phyloP scores from a whole-genome alignment of 345 rosid genomes.

The Brassica rapa region DNA sequence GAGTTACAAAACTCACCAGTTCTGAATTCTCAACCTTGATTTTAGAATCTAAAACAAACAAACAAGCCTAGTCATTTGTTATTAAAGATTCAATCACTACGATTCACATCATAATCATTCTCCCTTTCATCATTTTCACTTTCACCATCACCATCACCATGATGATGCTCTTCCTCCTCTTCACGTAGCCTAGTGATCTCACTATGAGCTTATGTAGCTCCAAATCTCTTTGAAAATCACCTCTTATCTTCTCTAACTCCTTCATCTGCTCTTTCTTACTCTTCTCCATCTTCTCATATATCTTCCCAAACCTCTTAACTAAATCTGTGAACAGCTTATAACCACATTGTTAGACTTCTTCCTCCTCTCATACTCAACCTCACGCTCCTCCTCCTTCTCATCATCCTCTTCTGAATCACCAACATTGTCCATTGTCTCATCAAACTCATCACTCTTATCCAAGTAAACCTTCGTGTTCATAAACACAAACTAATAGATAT shows the following conservation, averaged over 20 bases:
- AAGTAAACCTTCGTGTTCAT: slow-evolving; percentile 66
- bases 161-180: slow-evolving; percentile 49
- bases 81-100: slow-evolving; percentile 45
- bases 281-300: slow-evolving; percentile 91
- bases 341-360: slow-evolving; percentile 45
- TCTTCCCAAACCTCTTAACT: slow-evolving; percentile 70
- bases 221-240: slow-evolving; percentile 83
- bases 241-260: slow-evolving; percentile 91
- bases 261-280: slow-evolving; percentile 79
- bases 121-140: slow-evolving; percentile 35
- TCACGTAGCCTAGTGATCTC: slow-evolving; percentile 76
- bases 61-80: background rate
- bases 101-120: slow-evolving; percentile 62
- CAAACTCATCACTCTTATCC: slow-evolving; percentile 73
- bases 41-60: background rate
- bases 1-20: slow-evolving; percentile 13
- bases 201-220: slow-evolving; percentile 79
- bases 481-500: slow-evolving; percentile 53
- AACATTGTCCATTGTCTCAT: slow-evolving; percentile 93
- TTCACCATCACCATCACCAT: background rate
- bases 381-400: slow-evolving; percentile 52
- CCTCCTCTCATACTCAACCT: slow-evolving; percentile 47
- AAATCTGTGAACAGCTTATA: slow-evolving; percentile 80
- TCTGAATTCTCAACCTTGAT: background rate
- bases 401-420: slow-evolving; percentile 59